Evolutionary conservation across 2,329 filamentous ascomycete genomes (phyloP).

Genomic region (Knoxdaviesia capensis): DNA sequence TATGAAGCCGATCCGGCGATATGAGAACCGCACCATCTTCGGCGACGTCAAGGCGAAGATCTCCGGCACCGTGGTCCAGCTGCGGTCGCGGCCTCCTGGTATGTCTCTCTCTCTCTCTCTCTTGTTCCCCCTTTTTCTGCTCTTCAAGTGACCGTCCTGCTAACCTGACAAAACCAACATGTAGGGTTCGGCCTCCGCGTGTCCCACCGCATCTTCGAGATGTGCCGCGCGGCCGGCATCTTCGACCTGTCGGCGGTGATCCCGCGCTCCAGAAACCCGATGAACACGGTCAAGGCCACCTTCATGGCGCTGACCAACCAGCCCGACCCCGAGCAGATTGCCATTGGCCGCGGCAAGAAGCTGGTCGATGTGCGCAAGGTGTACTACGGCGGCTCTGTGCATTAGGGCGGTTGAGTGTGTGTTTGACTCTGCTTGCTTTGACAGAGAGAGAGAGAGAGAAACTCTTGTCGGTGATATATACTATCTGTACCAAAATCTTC

Average conservation of each 20-base stretch:
- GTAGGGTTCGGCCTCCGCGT: slow-evolving; percentile 85
- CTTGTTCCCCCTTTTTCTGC: not conserved
- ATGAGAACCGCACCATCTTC: slow-evolving; percentile 82
- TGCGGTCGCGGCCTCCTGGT: slow-evolving; percentile 78
- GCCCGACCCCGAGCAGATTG: slow-evolving; percentile 73
- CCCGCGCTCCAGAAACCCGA: slow-evolving; percentile 73
- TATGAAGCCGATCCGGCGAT: slow-evolving; percentile 79
- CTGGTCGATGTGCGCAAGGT: slow-evolving; percentile 90
- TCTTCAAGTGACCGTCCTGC: slow-evolving; percentile 4
- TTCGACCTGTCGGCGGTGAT: slow-evolving; percentile 70
- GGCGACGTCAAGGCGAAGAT: slow-evolving; percentile 71
- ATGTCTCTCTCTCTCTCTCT: slow-evolving; percentile 15
- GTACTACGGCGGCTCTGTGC: slow-evolving; percentile 71
- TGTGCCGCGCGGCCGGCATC: slow-evolving; percentile 74
- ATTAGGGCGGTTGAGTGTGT: slow-evolving; percentile 16
- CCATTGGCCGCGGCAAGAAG: slow-evolving; percentile 79
- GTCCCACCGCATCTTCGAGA: slow-evolving; percentile 82
- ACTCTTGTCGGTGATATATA: not conserved
- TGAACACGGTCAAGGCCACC: slow-evolving; percentile 93
- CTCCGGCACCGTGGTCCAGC: slow-evolving; percentile 65
- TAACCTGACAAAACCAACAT: not conserved
- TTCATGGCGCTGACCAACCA: slow-evolving; percentile 69
- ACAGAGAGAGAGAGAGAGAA: not conserved
- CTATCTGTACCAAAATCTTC: not conserved
- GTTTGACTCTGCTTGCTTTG: not conserved